Percentiles rank a stretch among this genome's conserved stretches.
Conservation (phyloP, 1,139 yeast species). For the Saccharomyces uvarum region DNA sequence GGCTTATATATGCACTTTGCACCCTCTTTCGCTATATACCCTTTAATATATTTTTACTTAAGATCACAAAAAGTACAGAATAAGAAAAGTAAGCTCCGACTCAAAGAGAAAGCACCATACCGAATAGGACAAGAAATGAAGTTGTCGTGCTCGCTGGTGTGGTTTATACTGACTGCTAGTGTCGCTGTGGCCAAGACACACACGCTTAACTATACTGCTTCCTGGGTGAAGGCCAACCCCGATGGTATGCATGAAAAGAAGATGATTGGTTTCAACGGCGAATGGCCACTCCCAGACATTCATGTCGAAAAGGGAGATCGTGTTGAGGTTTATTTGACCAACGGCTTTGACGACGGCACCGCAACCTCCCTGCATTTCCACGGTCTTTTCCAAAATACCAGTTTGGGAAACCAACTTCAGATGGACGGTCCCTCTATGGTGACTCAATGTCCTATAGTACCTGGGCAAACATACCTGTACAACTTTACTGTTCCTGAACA, state of each 20-base stretch:
- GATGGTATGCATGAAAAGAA: slow-evolving; percentile 44
- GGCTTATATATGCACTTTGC: not conserved
- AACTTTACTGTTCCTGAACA: slow-evolving; percentile 58
- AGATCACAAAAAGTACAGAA: not conserved
- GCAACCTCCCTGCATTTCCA: slow-evolving; percentile 66
- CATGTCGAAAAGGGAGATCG: slow-evolving; percentile 59
- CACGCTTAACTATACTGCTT: slow-evolving; percentile 43
- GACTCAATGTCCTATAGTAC: slow-evolving; percentile 71
- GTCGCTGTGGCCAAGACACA: slow-evolving; percentile 35
- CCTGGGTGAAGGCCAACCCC: slow-evolving; percentile 51
- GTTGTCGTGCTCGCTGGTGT: not conserved
- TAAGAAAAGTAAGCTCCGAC: not conserved
- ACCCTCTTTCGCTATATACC: not conserved
- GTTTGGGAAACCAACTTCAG: slow-evolving; percentile 35
- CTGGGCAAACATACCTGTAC: slow-evolving; percentile 55
- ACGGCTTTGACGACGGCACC: slow-evolving; percentile 41
- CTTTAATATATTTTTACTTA: not conserved
- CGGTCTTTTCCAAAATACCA: slow-evolving; percentile 58
- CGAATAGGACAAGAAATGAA: not conserved
- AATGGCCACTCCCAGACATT: slow-evolving; percentile 69
- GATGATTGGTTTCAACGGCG: slow-evolving; percentile 59
- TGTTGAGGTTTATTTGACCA: slow-evolving; percentile 49
- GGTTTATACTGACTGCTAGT: slow-evolving; percentile 1
- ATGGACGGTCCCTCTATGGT: slow-evolving; percentile 79
- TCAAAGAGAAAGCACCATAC: not conserved